These are phyloP conservation scores for Neurospora sp. DNA, from an alignment of 495 filamentous ascomycete genomes.

Conservation along the genomic window DNA sequence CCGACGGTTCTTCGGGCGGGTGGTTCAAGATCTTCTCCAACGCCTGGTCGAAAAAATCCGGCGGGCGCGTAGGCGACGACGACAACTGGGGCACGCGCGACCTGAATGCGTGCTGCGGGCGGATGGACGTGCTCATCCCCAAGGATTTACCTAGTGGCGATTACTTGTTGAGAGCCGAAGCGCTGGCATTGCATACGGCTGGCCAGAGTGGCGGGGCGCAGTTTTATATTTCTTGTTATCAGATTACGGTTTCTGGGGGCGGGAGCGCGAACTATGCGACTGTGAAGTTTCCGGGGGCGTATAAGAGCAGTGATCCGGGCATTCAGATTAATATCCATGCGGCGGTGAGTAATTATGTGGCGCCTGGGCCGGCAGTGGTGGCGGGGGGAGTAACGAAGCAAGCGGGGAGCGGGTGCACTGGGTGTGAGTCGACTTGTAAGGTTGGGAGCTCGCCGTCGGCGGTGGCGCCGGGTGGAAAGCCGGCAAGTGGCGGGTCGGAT, in stretches of 20 bases:
- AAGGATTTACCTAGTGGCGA: slow-evolving; percentile 36
- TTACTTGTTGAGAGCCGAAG: slow-evolving; percentile 43
- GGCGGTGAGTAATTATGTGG: slow-evolving; percentile 24
- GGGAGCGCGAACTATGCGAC: slow-evolving; percentile 23
- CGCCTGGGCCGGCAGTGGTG: slow-evolving; percentile 31
- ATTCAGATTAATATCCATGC: slow-evolving; percentile 42
- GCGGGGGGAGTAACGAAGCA: slow-evolving; percentile 26
- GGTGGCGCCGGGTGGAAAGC: slow-evolving; percentile 5
- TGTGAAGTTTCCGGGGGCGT: slow-evolving; percentile 39
- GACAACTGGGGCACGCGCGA: slow-evolving; percentile 44
- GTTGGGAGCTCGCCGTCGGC: slow-evolving; percentile 24
- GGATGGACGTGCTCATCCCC: slow-evolving; percentile 39
- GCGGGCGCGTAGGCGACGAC: slow-evolving; percentile 27
- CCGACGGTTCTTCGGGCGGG: slow-evolving; percentile 22
- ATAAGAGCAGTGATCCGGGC: slow-evolving; percentile 36
- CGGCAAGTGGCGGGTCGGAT: background rate
- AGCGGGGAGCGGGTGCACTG: slow-evolving; percentile 25
- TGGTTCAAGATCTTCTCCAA: slow-evolving; percentile 48
- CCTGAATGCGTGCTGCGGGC: slow-evolving; percentile 41
- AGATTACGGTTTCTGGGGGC: slow-evolving; percentile 29
- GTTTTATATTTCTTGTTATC: slow-evolving; percentile 44
- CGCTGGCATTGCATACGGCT: slow-evolving; percentile 41
- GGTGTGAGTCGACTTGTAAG: slow-evolving; percentile 32
- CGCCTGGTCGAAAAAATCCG: slow-evolving; percentile 30
- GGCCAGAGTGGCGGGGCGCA: slow-evolving; percentile 28